Evolutionary conservation across 805 yeast genomes (phyloP), one percentile per base, ranked within the genome.

Genomic region (Kuraishia cidri): DNA sequence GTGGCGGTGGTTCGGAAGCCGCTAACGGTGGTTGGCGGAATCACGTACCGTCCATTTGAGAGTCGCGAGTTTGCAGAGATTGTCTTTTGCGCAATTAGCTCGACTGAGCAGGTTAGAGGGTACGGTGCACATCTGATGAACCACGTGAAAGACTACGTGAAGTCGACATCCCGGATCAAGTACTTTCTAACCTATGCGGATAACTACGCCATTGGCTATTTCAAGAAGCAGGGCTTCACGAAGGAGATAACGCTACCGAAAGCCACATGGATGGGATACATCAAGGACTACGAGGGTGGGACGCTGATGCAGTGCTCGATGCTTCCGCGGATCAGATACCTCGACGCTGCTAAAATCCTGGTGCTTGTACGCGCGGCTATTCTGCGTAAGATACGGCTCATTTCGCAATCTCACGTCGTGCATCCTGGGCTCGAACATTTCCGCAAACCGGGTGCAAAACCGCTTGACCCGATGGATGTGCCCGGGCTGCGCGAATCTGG

Each of bases 101-200:
- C 96, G 2, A 85, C 97, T 0, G 99, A 92, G 52, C 99, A 92
- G 62, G 98, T 92, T 13, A 65, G 97, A 42, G 99, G 98, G 23
- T 92, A 92, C 52, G 99, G 99, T 57, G 98, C 98, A 0, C 98
- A 92, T 57, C 57, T 92, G 48, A 92, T 92, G 99, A 92, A 92
- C 55, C 99, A 92, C 60, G 63, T 92, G 45, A 92, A 92, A 51
- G 98, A 92, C 57, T 92, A 90, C 55, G 97, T 92, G 26, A 68
- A 86, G 44, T 79, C 86, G 14, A 87, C 97, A 0, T 75, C 94
- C 6, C 83, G 80, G 18, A 79, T 90, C 36, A 78, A 76, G 58
- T 79, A 90, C 54, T 90, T 90, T 50, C 57, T 90, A 40, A 90
- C 97, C 1, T 90, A 92, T 60, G 99, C 99, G 4, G 99, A 92